These are phyloP conservation scores for Aspergillus baeticus DNA, from an alignment of 495 filamentous ascomycete genomes.

Conservation along the genomic window DNA sequence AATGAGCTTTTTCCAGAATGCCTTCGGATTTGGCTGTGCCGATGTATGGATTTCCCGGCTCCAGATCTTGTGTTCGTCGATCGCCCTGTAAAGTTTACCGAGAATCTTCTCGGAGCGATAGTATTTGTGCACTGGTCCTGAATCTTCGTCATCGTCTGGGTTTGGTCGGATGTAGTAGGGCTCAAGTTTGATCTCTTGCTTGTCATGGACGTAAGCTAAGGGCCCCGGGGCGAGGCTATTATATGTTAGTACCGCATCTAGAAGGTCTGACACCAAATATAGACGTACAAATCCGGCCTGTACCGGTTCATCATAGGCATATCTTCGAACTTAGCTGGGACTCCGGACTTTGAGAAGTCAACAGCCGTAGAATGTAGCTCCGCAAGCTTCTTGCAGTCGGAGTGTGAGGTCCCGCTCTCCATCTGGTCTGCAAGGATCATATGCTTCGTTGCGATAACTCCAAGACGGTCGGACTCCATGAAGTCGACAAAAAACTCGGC, in stretches of 20 bases:
- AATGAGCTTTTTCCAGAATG: constrained; percentile 22
- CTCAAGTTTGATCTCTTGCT: constrained; percentile 15
- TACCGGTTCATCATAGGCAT: constrained; percentile 39
- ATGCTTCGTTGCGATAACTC: constrained; percentile 66
- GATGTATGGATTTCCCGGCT: constrained; percentile 30
- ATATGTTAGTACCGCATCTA: neutral
- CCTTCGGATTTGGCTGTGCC: neutral
- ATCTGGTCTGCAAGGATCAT: constrained; percentile 65
- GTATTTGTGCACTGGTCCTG: constrained; percentile 41
- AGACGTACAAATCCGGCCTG: constrained; percentile 54
- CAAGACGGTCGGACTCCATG: constrained; percentile 73
- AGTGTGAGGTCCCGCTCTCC: constrained; percentile 51
- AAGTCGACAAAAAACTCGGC: constrained; percentile 76
- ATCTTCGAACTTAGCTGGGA: constrained; percentile 50
- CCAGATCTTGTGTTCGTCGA: constrained; percentile 73
- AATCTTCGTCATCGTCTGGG: constrained; percentile 54
- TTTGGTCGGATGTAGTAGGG: constrained; percentile 2
- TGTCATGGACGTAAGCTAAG: constrained; percentile 46
- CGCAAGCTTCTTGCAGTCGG: constrained; percentile 61
- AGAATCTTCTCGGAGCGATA: constrained; percentile 70
- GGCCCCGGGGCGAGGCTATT: constrained; percentile 62
- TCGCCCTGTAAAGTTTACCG: constrained; percentile 68
- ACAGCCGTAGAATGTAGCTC: constrained; percentile 74
- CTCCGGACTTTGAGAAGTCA: constrained; percentile 80
- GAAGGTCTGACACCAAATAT: neutral